Conservation (phyloP, 192 early-diverging fungal species). For the Coemansia sp. region DNA sequence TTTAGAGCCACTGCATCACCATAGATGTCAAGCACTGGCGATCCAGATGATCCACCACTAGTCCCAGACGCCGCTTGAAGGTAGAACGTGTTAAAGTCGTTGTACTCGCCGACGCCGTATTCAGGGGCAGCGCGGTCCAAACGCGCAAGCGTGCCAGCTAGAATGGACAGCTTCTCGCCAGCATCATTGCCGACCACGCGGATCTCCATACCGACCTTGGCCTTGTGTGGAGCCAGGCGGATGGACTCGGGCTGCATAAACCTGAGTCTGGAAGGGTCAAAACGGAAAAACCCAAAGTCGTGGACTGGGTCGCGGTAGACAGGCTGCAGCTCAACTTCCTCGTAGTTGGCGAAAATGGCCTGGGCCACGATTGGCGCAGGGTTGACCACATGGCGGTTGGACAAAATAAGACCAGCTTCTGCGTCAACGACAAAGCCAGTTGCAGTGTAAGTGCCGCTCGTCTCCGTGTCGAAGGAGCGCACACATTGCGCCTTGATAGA, state of each 20-base stretch:
- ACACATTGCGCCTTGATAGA: conserved; percentile 78
- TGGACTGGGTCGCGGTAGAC: conserved; percentile 81
- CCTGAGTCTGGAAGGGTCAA: conserved; percentile 59
- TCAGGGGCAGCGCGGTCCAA: conserved; percentile 75
- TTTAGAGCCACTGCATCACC: conserved; percentile 79
- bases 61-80: conserved; percentile 75
- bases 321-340: conserved; percentile 71
- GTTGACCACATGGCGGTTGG: conserved; percentile 78
- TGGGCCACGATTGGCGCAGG: conserved; percentile 70
- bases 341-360: conserved; percentile 72
- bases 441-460: conserved; percentile 66
- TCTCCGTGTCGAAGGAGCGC: conserved; percentile 76
- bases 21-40: conserved; percentile 77
- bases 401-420: conserved; percentile 66
- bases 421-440: conserved; percentile 81
- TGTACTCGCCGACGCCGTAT: conserved; percentile 71
- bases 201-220: conserved; percentile 75
- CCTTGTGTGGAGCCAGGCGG: conserved; percentile 67
- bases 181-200: conserved; percentile 79
- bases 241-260: conserved; percentile 39
- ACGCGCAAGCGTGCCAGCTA: conserved; percentile 72
- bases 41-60: conserved; percentile 76
- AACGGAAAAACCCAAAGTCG: conserved; percentile 81
- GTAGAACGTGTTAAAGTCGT: conserved; percentile 86
- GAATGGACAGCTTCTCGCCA: conserved; percentile 76